phyloP scores from a whole-genome alignment of 2,329 filamentous ascomycete genomes.

The Aspergillus proliferans region DNA sequence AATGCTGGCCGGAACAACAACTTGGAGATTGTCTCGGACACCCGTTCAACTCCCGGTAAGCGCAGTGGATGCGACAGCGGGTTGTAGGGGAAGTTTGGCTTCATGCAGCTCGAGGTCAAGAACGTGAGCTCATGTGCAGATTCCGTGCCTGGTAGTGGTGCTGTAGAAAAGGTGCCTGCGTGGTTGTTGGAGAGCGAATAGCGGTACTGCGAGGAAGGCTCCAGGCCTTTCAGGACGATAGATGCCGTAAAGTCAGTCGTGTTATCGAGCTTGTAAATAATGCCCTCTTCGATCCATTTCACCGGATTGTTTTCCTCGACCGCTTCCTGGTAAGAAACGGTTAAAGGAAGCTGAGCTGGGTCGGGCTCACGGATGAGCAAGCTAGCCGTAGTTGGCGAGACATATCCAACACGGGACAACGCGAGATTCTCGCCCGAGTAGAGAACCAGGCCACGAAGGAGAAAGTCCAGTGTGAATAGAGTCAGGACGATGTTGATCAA shows the following conservation, averaged over 20 bases:
- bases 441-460: conserved; percentile 65
- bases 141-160: conserved; percentile 61
- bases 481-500: conserved; percentile 66
- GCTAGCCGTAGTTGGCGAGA: conserved; percentile 72
- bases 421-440: conserved; percentile 70
- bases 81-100: conserved; percentile 83
- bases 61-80: conserved; percentile 75
- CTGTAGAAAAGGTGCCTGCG: conserved; percentile 71
- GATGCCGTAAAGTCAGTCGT: conserved; percentile 76
- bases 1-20: conserved; percentile 49
- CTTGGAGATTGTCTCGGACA: conserved; percentile 65
- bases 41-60: conserved; percentile 70
- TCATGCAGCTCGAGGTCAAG: conserved; percentile 85
- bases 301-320: conserved; percentile 19
- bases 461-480: conserved; percentile 66
- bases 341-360: conserved; percentile 65
- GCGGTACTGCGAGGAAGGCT: conserved; percentile 68
- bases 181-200: conserved; percentile 85
- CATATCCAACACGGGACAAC: conserved; percentile 80
- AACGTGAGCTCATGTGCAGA: conserved; percentile 75
- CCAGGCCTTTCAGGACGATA: conserved; percentile 60
- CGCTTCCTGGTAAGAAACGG: conserved; percentile 53
- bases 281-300: conserved; percentile 61
- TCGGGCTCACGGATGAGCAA: conserved; percentile 82
- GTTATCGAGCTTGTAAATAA: conserved; percentile 60